Evolutionary conservation across 2,329 filamentous ascomycete species (phyloP), one percentile per base, ranked within the genome.

Genomic region (Graphilbum fragrans): DNA sequence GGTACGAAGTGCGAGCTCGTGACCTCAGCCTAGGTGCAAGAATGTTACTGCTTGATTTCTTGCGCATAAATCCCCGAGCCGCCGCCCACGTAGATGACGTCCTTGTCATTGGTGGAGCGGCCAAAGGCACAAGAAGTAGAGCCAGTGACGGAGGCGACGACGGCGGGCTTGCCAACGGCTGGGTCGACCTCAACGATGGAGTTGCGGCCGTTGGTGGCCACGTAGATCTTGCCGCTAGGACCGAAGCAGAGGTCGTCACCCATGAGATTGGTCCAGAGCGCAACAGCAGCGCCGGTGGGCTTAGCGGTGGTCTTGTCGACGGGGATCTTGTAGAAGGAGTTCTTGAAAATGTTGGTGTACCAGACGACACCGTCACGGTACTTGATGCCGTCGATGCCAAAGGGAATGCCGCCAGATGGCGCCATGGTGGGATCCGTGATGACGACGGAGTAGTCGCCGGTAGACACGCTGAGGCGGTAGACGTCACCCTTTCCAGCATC

Each of bases 341-440:
- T 58, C 47, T 52, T 52, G 49, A 58, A 57, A 41, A 58, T 57
- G 47, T 58, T 58, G 34, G 55, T 59, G 50, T 57, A 59, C 53
- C 55, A 59, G 7, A 58, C 47, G 11, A 46, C 48, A 20, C 52
- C 52, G 45, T 55, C 50, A 20, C 39, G 38, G 47, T 56, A 56
- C 41, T 54, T 54, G 42, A 57, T 52, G 23, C 56, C 57, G 45
- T 58, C 56, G 37, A 58, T 57, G 21, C 55, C 55, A 19, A 58
- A 58, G 8, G 53, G 54, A 23, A 58, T 56, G n/a, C 42, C 45
- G 6, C 52, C 54, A 5, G 50, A 47, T 1, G 55, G 55, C 0
- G 51, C 50, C 56, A 58, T 56, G 44, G 54, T 55, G 8, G 52
- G 43, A 42, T 58, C 54, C 8, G 46, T 45, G 12, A 58, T 38